Evolutionary conservation across 2,329 filamentous ascomycete genomes (phyloP).

Genomic region (Akanthomyces dipterigenus): DNA sequence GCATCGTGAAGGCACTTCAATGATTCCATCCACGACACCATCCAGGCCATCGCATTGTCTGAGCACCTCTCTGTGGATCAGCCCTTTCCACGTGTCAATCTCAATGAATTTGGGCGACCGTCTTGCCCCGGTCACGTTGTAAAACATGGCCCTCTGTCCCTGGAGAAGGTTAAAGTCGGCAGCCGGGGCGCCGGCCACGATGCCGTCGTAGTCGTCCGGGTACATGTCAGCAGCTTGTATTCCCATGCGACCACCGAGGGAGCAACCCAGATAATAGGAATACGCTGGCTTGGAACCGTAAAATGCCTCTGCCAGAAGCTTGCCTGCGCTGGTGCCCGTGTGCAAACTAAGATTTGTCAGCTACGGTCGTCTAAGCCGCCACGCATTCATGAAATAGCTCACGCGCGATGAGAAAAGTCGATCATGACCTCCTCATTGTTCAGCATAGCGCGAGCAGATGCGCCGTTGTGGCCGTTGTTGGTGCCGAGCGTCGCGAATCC

Average conservation of each 20-base stretch:
- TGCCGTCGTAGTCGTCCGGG: constrained; percentile 51
- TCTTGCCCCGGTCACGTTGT: constrained; percentile 31
- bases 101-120: constrained; percentile 22
- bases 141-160: constrained; percentile 35
- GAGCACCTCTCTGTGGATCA: constrained; percentile 19
- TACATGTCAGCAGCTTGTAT: constrained; percentile 46
- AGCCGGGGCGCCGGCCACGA: constrained; percentile 43
- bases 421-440: constrained; percentile 29
- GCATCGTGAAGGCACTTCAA: constrained; percentile 39
- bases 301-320: constrained; percentile 39
- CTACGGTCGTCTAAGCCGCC: neutral
- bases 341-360: constrained; percentile 27
- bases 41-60: constrained; percentile 45
- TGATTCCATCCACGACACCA: constrained; percentile 41
- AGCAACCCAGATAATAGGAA: constrained; percentile 53
- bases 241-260: constrained; percentile 52
- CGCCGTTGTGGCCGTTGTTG: constrained; percentile 46
- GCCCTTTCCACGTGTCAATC: constrained; percentile 16
- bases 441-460: constrained; percentile 24
- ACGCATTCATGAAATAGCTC: neutral
- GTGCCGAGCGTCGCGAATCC: constrained; percentile 43
- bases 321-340: constrained; percentile 41
- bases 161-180: constrained; percentile 28
- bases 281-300: constrained; percentile 34
- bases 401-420: constrained; percentile 31